A percentile compares a stretch with the other conserved stretches of the same genome.
These are phyloP conservation scores for Yarrowia sp. DNA, from an alignment of 805 yeast genomes.

Conservation along the genomic window DNA sequence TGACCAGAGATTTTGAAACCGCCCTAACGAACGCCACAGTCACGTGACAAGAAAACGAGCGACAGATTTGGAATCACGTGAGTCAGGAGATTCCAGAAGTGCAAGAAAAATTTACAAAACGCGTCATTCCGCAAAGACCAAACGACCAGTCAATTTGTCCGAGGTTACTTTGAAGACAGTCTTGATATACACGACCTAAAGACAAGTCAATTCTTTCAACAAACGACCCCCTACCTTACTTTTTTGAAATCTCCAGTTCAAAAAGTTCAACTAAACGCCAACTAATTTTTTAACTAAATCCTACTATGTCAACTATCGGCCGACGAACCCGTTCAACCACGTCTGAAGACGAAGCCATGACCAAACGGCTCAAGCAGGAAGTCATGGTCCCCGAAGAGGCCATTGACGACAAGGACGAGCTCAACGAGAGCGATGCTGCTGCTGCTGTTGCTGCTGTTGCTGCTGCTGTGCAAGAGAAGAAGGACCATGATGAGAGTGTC, in stretches of 20 bases:
- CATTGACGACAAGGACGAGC: slow-evolving; percentile 23
- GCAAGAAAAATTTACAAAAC: not conserved
- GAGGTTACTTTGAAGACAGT: too few relatives aligned
- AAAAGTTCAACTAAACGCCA: not conserved
- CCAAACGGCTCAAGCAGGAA: slow-evolving; percentile 21
- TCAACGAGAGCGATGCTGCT: slow-evolving; percentile 27
- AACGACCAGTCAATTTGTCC: not conserved
- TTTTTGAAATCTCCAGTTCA: too few relatives aligned
- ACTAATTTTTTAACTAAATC: not conserved
- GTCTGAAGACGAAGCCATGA: slow-evolving; percentile 6
- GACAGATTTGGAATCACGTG: not conserved
- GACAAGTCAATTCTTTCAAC: too few relatives aligned
- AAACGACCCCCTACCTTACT: too few relatives aligned
- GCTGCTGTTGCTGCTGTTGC: slow-evolving; percentile 28
- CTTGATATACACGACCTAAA: too few relatives aligned
- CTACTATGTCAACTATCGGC: not conserved
- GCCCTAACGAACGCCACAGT: not conserved
- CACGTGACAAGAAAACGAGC: not conserved
- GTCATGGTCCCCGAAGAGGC: slow-evolving; percentile 11
- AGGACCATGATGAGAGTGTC: slow-evolving; percentile 18
- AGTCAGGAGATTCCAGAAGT: not conserved
- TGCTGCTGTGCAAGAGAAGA: slow-evolving; percentile 22
- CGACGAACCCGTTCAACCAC: slow-evolving; percentile 11
- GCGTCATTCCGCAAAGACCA: too few relatives aligned
- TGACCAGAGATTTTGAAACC: not conserved